Evolutionary conservation across 345 rosid species (phyloP).

Genomic region (Passiflora organensis): DNA sequence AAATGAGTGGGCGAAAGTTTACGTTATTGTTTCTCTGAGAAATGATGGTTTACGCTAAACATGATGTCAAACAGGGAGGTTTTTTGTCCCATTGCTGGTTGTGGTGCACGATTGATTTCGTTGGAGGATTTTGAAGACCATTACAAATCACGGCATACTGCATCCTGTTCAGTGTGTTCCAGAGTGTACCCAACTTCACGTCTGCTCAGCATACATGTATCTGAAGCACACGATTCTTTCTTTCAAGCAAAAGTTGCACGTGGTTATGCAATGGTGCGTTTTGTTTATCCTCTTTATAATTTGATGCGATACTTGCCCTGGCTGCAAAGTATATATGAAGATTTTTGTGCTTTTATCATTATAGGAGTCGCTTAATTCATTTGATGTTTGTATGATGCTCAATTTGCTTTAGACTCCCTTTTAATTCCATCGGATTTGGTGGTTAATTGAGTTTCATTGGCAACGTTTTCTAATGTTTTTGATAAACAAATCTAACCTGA

Average conservation of each 20-base stretch:
- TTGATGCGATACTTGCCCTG: not conserved
- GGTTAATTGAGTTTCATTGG: not conserved
- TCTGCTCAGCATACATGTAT: conserved; percentile 74
- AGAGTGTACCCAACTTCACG: conserved; percentile 82
- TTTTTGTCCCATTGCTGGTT: conserved; percentile 80
- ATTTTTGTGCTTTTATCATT: not conserved
- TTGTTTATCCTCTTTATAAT: not conserved
- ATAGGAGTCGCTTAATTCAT: not conserved
- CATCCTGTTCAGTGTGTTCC: conserved; percentile 90
- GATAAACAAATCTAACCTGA: not conserved
- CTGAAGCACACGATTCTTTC: conserved; percentile 93
- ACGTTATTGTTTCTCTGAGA: too few species aligned
- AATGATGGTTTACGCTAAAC: too few species aligned
- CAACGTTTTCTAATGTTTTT: not conserved
- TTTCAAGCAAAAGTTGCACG: conserved; percentile 93
- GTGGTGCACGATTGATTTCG: conserved; percentile 54
- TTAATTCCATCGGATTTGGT: not conserved
- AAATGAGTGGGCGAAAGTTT: too few species aligned
- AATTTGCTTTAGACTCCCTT: not conserved
- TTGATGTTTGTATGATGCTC: too few species aligned
- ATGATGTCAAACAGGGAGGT: conserved; percentile 47
- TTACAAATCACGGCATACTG: conserved; percentile 71
- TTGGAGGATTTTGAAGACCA: conserved; percentile 84
- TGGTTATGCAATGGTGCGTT: conserved; percentile 71
- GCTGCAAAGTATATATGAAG: too few species aligned